Evolutionary conservation across 2,329 filamentous ascomycete species (phyloP), one percentile per base, ranked within the genome.

Genomic region (Xylaria sp.): DNA sequence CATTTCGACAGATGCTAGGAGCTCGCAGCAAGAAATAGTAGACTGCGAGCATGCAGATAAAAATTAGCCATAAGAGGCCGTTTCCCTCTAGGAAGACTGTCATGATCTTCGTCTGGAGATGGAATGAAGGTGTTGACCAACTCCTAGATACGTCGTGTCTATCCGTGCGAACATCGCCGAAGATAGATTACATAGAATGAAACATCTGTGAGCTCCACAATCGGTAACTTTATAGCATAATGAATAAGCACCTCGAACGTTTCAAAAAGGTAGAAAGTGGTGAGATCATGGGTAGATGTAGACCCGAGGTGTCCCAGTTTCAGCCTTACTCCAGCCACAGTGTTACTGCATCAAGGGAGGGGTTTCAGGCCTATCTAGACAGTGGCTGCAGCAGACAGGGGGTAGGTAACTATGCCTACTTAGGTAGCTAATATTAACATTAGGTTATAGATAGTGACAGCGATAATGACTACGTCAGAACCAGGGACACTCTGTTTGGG

Each of bases 1-100:
- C 79, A 55, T 80, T 70, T 31, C 77, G 72, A 55, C 56, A 67
- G 29, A 77, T 73, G 7, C 58, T 66, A 11, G 73, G 71, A 22
- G 66, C 59, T 11, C 71, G 65, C 9, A 77, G 65, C 31, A 72
- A 29, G 53, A 76, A 67, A 49, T 69, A 68, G 60, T 75, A 76
- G 54, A 61, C 69, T 13, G 73, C 50, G 25, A 75, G 51, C 25
- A 63, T 54, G 13, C 63, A 67, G 25, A 74, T 31, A 3, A 73
- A 33, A 6, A 49, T 65, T 7, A 73, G 61, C 66, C 72, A 66
- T 11, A 69, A 5, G 6, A 75, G 66, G 25, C 62, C 54, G 20
- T 67, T 65, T 13, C 72, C 71, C 51, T 71, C 67, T 11, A 75
- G 53, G 45, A 75, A 62, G 29, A 60, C 63, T 71, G 75, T 74